A percentile compares a stretch with the other conserved stretches of the same genome.
phyloP scores from a whole-genome alignment of 73 alveolate species.

The Paramecium octaurelia region DNA sequence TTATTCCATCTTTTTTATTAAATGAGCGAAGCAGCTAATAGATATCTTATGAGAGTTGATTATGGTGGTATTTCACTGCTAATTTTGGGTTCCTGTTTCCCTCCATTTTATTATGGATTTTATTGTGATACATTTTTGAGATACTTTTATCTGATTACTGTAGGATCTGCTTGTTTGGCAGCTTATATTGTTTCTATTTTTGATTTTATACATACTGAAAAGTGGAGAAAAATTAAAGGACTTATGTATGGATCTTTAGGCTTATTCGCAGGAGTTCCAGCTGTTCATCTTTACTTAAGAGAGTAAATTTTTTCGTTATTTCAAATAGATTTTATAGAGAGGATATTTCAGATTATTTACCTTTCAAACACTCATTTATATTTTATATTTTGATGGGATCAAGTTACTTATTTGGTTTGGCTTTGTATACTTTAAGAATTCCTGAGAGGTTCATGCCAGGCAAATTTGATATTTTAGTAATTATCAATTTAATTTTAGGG shows the following conservation, averaged over 20 bases:
- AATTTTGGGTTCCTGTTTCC: slow-evolving; percentile 91
- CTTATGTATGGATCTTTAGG: slow-evolving; percentile 80
- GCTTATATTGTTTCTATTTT: slow-evolving; percentile 75
- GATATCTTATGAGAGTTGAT: slow-evolving; percentile 83
- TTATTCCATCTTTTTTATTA: slow-evolving; percentile 79
- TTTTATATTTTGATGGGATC: slow-evolving; percentile 81
- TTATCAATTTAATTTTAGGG: slow-evolving; percentile 21
- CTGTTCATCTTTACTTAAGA: slow-evolving; percentile 65
- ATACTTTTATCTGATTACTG: slow-evolving; percentile 54
- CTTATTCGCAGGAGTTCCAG: slow-evolving; percentile 84
- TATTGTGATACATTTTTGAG: slow-evolving; percentile 76
- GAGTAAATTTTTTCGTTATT: not conserved
- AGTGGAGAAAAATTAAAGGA: slow-evolving; percentile 81
- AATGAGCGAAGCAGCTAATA: slow-evolving; percentile 63
- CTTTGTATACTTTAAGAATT: slow-evolving; percentile 71
- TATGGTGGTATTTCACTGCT: slow-evolving; percentile 92
- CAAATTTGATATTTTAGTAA: slow-evolving; percentile 74
- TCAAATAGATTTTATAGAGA: not conserved
- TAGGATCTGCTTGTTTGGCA: slow-evolving; percentile 65
- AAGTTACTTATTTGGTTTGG: slow-evolving; percentile 81
- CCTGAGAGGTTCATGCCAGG: slow-evolving; percentile 90
- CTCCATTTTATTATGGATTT: slow-evolving; percentile 88
- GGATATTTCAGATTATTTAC: slow-evolving; percentile 32
- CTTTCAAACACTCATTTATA: slow-evolving; percentile 60
- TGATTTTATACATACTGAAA: slow-evolving; percentile 80